Evolutionary conservation across 192 early-diverging fungal species (phyloP).

Genomic region (Mortierella hygrophila): DNA sequence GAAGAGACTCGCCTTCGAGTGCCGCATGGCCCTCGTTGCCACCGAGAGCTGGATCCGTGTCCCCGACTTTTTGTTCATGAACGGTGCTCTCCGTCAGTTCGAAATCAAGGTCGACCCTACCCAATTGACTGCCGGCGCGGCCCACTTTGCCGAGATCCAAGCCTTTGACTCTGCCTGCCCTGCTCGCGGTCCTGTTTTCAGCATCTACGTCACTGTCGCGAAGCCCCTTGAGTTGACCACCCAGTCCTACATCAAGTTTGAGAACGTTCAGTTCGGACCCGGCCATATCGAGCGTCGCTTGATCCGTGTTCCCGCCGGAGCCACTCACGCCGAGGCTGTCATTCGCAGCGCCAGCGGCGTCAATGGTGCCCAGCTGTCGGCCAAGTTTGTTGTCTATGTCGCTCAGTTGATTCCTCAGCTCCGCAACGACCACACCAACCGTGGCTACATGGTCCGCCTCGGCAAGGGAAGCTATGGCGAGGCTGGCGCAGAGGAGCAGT

Average conservation of each 20-base stretch:
- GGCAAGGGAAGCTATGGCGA: slow-evolving; percentile 73
- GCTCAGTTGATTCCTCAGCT: slow-evolving; percentile 82
- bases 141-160: slow-evolving; percentile 83
- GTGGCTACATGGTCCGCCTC: slow-evolving; percentile 66
- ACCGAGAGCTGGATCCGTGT: slow-evolving; percentile 82
- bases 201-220: slow-evolving; percentile 89
- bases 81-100: slow-evolving; percentile 74
- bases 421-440: slow-evolving; percentile 72
- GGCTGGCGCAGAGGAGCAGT: slow-evolving; percentile 69
- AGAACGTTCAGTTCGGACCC: slow-evolving; percentile 74
- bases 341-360: slow-evolving; percentile 29
- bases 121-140: slow-evolving; percentile 76
- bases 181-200: slow-evolving; percentile 85
- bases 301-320: slow-evolving; percentile 84
- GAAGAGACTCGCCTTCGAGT: slow-evolving; percentile 82
- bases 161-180: slow-evolving; percentile 83
- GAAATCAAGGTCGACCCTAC: slow-evolving; percentile 84
- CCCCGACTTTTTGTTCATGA: slow-evolving; percentile 81
- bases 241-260: slow-evolving; percentile 65
- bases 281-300: slow-evolving; percentile 87
- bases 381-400: slow-evolving; percentile 56
- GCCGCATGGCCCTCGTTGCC: slow-evolving; percentile 77
- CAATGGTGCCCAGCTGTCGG: slow-evolving; percentile 20
- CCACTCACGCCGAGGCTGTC: slow-evolving; percentile 77
- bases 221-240: slow-evolving; percentile 74